These are phyloP conservation scores for Xylariaceae sp. DNA, from an alignment of 2,329 filamentous ascomycete genomes.

Conservation along the genomic window DNA sequence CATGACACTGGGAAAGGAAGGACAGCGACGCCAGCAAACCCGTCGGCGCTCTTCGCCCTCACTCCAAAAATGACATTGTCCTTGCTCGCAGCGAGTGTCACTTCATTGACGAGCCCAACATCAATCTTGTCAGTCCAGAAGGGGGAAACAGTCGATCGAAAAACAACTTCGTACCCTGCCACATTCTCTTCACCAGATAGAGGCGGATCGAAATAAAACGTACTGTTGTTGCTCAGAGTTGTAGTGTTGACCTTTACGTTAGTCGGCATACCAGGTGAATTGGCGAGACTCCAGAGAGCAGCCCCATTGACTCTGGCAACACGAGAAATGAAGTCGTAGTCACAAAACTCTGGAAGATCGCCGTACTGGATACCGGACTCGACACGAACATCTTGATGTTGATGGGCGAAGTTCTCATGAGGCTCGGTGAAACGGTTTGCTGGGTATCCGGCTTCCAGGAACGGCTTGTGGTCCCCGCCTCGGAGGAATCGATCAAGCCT, in stretches of 20 bases:
- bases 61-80: constrained; percentile 59
- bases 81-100: constrained; percentile 50
- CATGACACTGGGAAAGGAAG: constrained; percentile 27
- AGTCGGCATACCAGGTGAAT: constrained; percentile 47
- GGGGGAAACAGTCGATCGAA: constrained; percentile 48
- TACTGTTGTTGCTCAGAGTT: constrained; percentile 47
- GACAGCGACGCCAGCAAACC: constrained; percentile 29
- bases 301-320: constrained; percentile 55
- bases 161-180: constrained; percentile 54
- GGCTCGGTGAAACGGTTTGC: constrained; percentile 57
- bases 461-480: constrained; percentile 55
- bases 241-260: constrained; percentile 50
- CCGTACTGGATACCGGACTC: constrained; percentile 49
- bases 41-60: constrained; percentile 35
- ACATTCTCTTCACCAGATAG: constrained; percentile 30
- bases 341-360: constrained; percentile 55
- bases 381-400: constrained; percentile 54
- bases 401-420: constrained; percentile 55
- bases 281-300: constrained; percentile 51
- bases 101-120: constrained; percentile 46
- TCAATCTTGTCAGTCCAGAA: constrained; percentile 49
- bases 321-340: constrained; percentile 52
- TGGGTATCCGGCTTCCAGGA: constrained; percentile 54
- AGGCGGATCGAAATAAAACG: constrained; percentile 48
- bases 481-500: constrained; percentile 55